Base-by-base conservation (phyloP, 306 rosid genomes). In the Arachis hypogaea region DNA sequence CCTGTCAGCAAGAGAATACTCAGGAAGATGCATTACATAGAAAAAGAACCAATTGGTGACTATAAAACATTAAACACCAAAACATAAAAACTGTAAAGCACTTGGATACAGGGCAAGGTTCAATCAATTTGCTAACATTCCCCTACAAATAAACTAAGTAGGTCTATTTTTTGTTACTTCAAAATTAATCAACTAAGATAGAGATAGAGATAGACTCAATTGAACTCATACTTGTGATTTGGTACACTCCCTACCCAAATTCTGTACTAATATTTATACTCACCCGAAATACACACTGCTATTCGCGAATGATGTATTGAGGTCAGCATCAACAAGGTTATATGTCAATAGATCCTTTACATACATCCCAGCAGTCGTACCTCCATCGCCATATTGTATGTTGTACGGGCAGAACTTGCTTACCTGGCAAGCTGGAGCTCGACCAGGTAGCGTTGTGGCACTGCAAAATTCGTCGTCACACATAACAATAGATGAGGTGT, bases 361-460 rank as follows among this genome's bases (percentile, higher is more conserved):
- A 60, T 73, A 90, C 84, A 81, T 85, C 5, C 99, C 99, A 16
- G 89, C 1, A 71, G 93, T 88, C 52, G 82, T 7, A 82, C 97
- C 86, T 79, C 97, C 98, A 79, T 95, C 99, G 81, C 97, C 99
- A 61, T 95, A 95, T 6, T 78, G 77, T 61, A 95, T 82, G 68
- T 58, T 78, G 74, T 88, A 95, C 4, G 82, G 86, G 82, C 98
- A 95, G 59, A 73, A 62, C 82, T 71, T 71, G 0, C 76, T 77
- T 18, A 83, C 59, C 54, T 40, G 81, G 91, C 99, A 95, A 58
- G 79, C 84, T 44, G 88, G 59, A 85, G 87, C 52, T 57, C 11
- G 79, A 86, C 85, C 87, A 41, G 38, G 38, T 74, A 75, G 72
- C 78, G 79, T 85, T 71, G 70, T 33, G 93, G 9, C 5, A 75